These are phyloP conservation scores for Ceriops decandra DNA, from an alignment of 345 rosid species.

Conservation along the genomic window DNA sequence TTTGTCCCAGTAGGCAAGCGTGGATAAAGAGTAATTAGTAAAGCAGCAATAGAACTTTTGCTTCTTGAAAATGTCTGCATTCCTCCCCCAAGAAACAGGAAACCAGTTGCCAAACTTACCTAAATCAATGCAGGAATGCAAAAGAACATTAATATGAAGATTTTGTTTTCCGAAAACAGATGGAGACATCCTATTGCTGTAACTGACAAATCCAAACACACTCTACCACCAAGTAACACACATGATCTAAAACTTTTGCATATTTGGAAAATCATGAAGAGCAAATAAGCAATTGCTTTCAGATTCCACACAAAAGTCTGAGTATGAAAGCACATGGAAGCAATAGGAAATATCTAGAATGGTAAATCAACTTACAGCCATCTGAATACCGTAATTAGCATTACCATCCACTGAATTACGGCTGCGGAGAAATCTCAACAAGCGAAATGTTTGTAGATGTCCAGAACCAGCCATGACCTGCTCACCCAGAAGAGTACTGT, in stretches of 20 bases:
- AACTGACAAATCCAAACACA: neutral
- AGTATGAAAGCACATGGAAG: slow-evolving; percentile 2
- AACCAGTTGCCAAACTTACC: slow-evolving; percentile 94
- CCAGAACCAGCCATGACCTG: slow-evolving; percentile 99
- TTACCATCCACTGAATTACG: slow-evolving; percentile 79
- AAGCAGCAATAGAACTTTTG: slow-evolving; percentile 76
- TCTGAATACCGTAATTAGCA: slow-evolving; percentile 84
- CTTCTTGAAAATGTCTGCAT: slow-evolving; percentile 82
- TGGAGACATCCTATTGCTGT: neutral
- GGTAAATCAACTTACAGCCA: slow-evolving; percentile 59
- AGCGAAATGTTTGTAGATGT: slow-evolving; percentile 73
- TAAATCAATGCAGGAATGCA: slow-evolving; percentile 22
- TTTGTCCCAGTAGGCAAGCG: slow-evolving; percentile 94
- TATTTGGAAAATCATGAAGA: neutral
- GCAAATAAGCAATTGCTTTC: neutral
- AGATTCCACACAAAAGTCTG: neutral
- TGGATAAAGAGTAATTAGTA: slow-evolving; percentile 86
- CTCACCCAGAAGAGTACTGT: slow-evolving; percentile 16
- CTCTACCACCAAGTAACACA: neutral
- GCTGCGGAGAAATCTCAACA: slow-evolving; percentile 76
- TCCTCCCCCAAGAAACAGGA: slow-evolving; percentile 98
- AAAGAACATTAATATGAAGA: neutral
- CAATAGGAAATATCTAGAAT: neutral
- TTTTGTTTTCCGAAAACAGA: neutral
- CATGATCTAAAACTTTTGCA: slow-evolving; percentile 3